Evolutionary conservation across 2,329 filamentous ascomycete species (phyloP).

Genomic region (Aspergillus neoniger): DNA sequence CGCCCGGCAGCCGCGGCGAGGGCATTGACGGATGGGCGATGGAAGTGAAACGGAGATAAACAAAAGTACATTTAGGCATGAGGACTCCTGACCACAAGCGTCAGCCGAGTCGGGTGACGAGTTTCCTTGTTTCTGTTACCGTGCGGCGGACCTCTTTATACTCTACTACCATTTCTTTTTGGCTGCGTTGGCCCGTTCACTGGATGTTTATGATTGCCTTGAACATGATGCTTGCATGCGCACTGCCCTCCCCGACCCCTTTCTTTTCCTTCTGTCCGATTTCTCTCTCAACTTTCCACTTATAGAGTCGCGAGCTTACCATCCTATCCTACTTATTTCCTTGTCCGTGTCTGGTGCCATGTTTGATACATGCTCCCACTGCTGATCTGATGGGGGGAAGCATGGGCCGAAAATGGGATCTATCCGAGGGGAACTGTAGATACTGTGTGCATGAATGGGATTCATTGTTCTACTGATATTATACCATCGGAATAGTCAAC

Average conservation of each 20-base stretch:
- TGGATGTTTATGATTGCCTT: constrained; percentile 35
- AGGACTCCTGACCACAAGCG: constrained; percentile 15
- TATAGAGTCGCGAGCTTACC: background rate
- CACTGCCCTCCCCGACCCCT: background rate
- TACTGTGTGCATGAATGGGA: background rate
- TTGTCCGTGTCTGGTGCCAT: background rate
- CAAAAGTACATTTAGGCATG: constrained; percentile 7
- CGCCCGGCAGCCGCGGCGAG: constrained; percentile 80
- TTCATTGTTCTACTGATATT: too few relatives aligned
- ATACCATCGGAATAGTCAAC: too few relatives aligned
- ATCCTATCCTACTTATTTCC: background rate
- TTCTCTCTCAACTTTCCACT: constrained; percentile 8
- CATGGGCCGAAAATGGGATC: too few relatives aligned
- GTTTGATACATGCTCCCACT: background rate
- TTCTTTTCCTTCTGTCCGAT: constrained; percentile 11
- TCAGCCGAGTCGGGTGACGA: constrained; percentile 28
- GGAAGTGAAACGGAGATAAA: constrained; percentile 78
- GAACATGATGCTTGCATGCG: constrained; percentile 22
- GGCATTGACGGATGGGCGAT: constrained; percentile 92
- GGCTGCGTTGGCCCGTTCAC: constrained; percentile 31
- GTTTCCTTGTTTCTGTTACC: constrained; percentile 27
- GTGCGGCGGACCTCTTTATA: constrained; percentile 28
- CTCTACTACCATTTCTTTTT: constrained; percentile 20
- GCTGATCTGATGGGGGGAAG: too few relatives aligned
- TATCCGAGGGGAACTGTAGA: background rate